Conservation (phyloP, 768 basidiomycete species). For the Lepiota venenata region DNA sequence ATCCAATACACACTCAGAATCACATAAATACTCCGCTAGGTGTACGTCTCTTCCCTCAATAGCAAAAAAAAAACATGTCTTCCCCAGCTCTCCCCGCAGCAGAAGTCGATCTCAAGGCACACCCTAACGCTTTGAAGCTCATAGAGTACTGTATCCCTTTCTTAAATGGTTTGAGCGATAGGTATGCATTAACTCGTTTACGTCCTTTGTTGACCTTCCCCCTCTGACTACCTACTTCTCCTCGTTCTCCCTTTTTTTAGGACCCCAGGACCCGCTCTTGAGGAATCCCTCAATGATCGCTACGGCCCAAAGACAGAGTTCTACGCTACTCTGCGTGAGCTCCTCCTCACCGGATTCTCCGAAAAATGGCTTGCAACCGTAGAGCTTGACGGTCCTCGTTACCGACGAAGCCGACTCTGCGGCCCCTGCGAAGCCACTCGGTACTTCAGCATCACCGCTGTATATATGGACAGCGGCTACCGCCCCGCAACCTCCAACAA, state of each 20-base stretch:
- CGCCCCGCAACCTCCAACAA: neutral
- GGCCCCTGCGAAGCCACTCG: neutral
- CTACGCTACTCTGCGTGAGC: neutral
- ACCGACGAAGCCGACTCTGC: neutral
- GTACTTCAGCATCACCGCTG: neutral
- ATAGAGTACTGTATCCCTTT: neutral
- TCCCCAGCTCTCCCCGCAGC: neutral
- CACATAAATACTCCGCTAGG: too few species aligned
- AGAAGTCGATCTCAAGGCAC: neutral
- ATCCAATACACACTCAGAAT: too few species aligned
- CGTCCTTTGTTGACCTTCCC: too few species aligned
- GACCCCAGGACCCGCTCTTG: neutral
- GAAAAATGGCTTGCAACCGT: neutral
- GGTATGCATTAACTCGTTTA: neutral
- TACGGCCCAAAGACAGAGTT: neutral
- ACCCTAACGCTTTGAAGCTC: neutral
- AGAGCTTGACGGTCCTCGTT: neutral
- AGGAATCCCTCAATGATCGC: neutral
- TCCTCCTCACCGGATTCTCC: neutral
- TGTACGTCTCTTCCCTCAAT: too few species aligned
- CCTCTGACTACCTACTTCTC: too few species aligned
- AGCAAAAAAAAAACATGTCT: too few species aligned
- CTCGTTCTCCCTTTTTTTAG: neutral
- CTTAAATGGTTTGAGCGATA: neutral
- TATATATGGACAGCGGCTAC: neutral